These are phyloP conservation scores for Colletotrichum sp. DNA, from an alignment of 2,329 filamentous ascomycete genomes.

Conservation along the genomic window DNA sequence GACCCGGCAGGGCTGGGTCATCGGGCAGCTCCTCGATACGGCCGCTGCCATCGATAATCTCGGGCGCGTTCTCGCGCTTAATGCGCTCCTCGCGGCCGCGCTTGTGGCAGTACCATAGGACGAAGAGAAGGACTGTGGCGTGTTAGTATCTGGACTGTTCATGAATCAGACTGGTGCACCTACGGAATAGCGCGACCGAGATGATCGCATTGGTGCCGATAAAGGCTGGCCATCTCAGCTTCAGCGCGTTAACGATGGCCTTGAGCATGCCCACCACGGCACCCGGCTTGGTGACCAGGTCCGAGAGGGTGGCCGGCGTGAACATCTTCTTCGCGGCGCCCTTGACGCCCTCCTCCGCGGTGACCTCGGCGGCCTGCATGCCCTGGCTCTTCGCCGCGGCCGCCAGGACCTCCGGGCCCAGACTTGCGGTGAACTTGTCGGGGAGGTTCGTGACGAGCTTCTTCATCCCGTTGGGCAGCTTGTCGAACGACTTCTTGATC, in stretches of 20 bases:
- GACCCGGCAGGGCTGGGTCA: slow-evolving; percentile 47
- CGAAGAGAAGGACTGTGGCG: slow-evolving; percentile 78
- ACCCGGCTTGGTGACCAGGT: slow-evolving; percentile 85
- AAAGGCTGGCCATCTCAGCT: slow-evolving; percentile 87
- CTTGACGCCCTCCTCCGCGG: slow-evolving; percentile 49
- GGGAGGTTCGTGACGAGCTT: slow-evolving; percentile 87
- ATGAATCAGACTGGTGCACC: slow-evolving; percentile 35
- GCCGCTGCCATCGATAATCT: slow-evolving; percentile 39
- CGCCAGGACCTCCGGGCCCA: slow-evolving; percentile 84
- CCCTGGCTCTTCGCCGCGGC: slow-evolving; percentile 79
- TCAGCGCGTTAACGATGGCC: slow-evolving; percentile 89
- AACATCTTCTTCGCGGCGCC: slow-evolving; percentile 71
- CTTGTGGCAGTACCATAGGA: slow-evolving; percentile 98
- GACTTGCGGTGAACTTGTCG: slow-evolving; percentile 75
- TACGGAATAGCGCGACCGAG: slow-evolving; percentile 87
- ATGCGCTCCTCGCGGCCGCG: slow-evolving; percentile 86
- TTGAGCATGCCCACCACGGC: slow-evolving; percentile 83
- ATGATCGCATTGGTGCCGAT: slow-evolving; percentile 85
- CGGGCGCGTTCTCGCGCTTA: slow-evolving; percentile 56
- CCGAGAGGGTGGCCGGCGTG: slow-evolving; percentile 74
- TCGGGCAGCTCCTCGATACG: slow-evolving; percentile 57
- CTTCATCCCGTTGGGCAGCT: slow-evolving; percentile 80
- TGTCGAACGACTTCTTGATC: slow-evolving; percentile 65
- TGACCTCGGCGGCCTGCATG: slow-evolving; percentile 57
- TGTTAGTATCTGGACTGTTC: slow-evolving; percentile 4